phyloP scores from a whole-genome alignment of 2,329 filamentous ascomycete genomes.

The Didymellaceae sp. region DNA sequence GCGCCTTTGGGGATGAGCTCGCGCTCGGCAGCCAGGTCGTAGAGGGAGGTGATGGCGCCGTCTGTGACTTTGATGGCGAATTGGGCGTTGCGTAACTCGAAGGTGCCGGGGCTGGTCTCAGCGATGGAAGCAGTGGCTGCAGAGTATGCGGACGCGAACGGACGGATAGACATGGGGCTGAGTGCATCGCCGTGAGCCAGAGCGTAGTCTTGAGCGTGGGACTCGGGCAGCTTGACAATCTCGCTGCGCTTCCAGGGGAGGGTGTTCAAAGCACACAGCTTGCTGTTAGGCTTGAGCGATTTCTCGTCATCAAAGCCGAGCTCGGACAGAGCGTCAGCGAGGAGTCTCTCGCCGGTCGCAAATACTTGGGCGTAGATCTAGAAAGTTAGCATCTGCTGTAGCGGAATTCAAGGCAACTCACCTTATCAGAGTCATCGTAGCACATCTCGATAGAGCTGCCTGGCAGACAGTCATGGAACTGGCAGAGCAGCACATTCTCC shows the following conservation, averaged over 20 bases:
- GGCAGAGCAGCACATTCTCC: constrained; percentile 89
- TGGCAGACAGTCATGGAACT: constrained; percentile 97
- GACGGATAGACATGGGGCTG: constrained; percentile 50
- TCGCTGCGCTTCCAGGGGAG: constrained; percentile 84
- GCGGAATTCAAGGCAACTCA: constrained; percentile 23
- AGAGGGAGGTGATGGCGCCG: constrained; percentile 83
- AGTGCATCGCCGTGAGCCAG: constrained; percentile 55
- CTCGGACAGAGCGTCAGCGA: constrained; percentile 71
- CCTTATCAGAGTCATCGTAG: constrained; percentile 91
- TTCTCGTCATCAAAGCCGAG: constrained; percentile 66
- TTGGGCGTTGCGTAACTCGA: constrained; percentile 79
- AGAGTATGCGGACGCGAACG: constrained; percentile 32
- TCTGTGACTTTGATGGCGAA: constrained; percentile 74
- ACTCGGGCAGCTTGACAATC: constrained; percentile 67
- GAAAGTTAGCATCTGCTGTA: constrained; percentile 23
- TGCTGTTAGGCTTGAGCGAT: constrained; percentile 50
- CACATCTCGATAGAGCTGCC: constrained; percentile 98
- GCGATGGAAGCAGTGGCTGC: constrained; percentile 54
- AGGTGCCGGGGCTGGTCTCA: constrained; percentile 66
- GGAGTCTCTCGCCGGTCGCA: constrained; percentile 72
- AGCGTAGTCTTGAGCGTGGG: constrained; percentile 43
- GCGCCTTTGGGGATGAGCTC: constrained; percentile 76
- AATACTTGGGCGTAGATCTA: constrained; percentile 82
- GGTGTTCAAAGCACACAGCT: constrained; percentile 76
- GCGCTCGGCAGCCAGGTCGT: constrained; percentile 74